These are phyloP conservation scores for Rauvolfia tetraphylla DNA, from an alignment of 257 asterid species.

Conservation along the genomic window DNA sequence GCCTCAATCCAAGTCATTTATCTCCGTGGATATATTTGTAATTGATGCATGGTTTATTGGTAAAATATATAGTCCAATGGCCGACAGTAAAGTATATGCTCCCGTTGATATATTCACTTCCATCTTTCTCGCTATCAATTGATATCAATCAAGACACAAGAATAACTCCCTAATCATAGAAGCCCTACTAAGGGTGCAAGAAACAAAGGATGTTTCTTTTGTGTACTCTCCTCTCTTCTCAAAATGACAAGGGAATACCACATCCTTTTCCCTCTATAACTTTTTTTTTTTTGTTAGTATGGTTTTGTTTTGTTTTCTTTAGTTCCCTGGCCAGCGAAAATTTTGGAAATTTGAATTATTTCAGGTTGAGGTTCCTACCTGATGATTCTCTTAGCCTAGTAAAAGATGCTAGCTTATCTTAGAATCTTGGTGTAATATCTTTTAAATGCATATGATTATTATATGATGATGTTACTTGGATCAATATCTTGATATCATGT, in stretches of 20 bases:
- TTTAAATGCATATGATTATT: background rate
- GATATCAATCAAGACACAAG: background rate
- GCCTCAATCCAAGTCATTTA: background rate
- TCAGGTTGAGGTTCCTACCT: background rate
- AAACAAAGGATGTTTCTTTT: background rate
- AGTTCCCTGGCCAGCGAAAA: background rate
- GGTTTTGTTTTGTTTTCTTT: background rate
- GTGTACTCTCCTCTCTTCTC: background rate
- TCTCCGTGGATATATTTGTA: background rate
- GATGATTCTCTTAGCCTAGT: background rate
- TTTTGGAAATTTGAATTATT: background rate
- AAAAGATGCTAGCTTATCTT: slow-evolving; percentile 1
- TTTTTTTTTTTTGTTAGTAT: background rate
- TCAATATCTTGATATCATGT: background rate
- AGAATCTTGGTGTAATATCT: background rate
- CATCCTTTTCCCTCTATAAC: background rate
- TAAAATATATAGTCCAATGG: background rate
- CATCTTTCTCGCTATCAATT: background rate
- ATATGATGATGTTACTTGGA: background rate
- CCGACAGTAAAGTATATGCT: background rate
- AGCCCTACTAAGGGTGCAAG: background rate
- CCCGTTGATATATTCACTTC: background rate
- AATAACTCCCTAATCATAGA: background rate
- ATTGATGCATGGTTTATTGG: background rate
- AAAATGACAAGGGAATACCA: background rate